Evolutionary conservation across 1,284 basidiomycete genomes (phyloP), one percentile per base, ranked within the genome.

Genomic region (Cutaneotrichosporon sp.): DNA sequence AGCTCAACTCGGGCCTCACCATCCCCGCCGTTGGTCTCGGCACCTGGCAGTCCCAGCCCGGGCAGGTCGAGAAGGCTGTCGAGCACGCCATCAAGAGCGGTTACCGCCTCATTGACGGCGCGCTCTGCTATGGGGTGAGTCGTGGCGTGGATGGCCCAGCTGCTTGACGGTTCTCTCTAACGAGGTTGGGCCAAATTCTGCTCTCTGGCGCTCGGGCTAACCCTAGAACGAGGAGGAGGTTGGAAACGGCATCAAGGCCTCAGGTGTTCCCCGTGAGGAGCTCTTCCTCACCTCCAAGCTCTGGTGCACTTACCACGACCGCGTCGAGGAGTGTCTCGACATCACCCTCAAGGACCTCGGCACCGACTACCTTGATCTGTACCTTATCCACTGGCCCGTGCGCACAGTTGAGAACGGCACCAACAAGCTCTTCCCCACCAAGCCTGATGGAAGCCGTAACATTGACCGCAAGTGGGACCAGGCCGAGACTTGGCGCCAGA

Each of bases 101-200:
- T 8, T 92, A 91, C 79, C 84, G 87, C 68, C 90, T 90, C 75
- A 86, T 92, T 67, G 90, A 92, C 77, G 88, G 88, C 73, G 90
- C 89, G 38, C 70, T 89, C 83, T 87, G 89, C 51, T 78, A 79
- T 75, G 31, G 38, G 32, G 36, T 55, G 30, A 69, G 31, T 6
- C 26, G 26, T 22, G n/a, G 38, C 32, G 30, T 59, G 60, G 34
- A 26, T 26, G 26, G 26, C 26, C 26, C 26, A 26, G 26, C 26
- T 26, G 26, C 26, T 26, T 26, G 26, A 3, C 26, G 26, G 26
- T 26, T 26, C 26, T 26, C 26, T 26, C 26, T 3, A 26, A 3
- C 34, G 34, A 13, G 34, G 2, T 36, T 36, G 34, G 8, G 7
- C 1, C 34, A 36, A 36, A 36, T 36, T 36, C 34, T 36, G 11